Base-by-base conservation (phyloP, 768 basidiomycete genomes). In the Lactarius trivialis region DNA sequence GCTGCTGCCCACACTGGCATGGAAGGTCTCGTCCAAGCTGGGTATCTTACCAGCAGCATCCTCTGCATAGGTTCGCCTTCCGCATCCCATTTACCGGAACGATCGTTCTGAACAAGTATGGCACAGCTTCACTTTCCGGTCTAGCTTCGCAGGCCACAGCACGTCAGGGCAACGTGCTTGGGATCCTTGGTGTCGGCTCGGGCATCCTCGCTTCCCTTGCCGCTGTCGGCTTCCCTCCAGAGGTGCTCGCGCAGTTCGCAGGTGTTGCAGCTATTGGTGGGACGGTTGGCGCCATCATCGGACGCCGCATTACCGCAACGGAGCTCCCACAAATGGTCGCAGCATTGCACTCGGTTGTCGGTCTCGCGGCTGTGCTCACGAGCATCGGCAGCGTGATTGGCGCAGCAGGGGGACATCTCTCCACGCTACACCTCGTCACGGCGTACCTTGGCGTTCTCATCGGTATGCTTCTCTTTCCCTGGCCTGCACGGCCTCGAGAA, bases 381-480 rank as follows among this genome's bases (percentile, higher is more conserved):
- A 89, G 86, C 58, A 87, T 93, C 43, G 92, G 77, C 14, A 91
- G 89, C 69, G 91, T 93, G 12, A 75, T 94, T 21, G 81, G 83
- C 9, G 24, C 54, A 0, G 87, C 90, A 65, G 75, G 81, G 26
- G 76, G 80, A 4, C 91, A 93, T 71, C 75, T 86, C 26, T 80
- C 86, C 4, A 85, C 78, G 9, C 76, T 94, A 45, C 92, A 94
- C 71, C 78, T 89, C 55, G 83, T 91, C 34, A 89, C 91, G 1
- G 91, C 92, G 4, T 94, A 94, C 70, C 80, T 94, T 28, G 89
- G 92, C 14, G 85, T 91, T 34, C 82, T 91, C 57, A 91, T 93
- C 70, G 91, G 88, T 82, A 58, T n/a, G 73, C 58, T 26, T 30
- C 28, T 34, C 26, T 60, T 43, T n/a, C 21, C n/a, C 14, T 51